A percentile compares a stretch with the other conserved stretches of the same genome.
Conservation (phyloP, 2,329 filamentous ascomycete species). For the Periconia sp. region DNA sequence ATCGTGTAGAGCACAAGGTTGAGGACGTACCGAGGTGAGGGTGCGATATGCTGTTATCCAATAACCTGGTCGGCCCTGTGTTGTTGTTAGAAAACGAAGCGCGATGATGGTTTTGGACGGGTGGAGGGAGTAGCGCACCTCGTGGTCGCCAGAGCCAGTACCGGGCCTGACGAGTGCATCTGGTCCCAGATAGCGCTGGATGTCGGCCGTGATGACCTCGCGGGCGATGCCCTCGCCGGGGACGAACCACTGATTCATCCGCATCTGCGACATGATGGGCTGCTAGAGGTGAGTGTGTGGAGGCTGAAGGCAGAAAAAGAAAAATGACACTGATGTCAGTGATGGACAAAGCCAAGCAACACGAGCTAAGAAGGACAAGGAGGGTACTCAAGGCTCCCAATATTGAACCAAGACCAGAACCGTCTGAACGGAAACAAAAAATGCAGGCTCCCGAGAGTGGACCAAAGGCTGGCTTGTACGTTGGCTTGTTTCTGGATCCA, state of each 20-base stretch:
- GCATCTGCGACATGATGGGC: conserved; percentile 30
- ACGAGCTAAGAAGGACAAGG: conserved; percentile 32
- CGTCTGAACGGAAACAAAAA: conserved; percentile 26
- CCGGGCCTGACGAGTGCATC: conserved; percentile 55
- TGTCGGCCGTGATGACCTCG: conserved; percentile 56
- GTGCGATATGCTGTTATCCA: conserved; percentile 56
- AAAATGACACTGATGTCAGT: conserved; percentile 43
- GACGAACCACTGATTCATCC: conserved; percentile 52
- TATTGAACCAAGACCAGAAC: conserved; percentile 20
- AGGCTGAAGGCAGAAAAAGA: conserved; percentile 24
- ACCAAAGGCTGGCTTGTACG: conserved; percentile 19
- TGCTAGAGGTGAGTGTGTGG: conserved; percentile 14
- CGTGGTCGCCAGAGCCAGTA: conserved; percentile 47
- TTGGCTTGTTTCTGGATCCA: conserved; percentile 28
- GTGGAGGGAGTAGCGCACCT: conserved; percentile 39
- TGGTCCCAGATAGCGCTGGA: conserved; percentile 54
- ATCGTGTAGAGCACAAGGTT: background rate
- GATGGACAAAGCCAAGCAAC: conserved; percentile 36
- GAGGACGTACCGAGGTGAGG: conserved; percentile 49
- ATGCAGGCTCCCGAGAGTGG: conserved; percentile 25
- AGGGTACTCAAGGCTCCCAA: conserved; percentile 35
- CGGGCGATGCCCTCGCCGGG: conserved; percentile 53
- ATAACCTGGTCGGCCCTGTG: conserved; percentile 49
- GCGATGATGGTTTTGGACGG: background rate
- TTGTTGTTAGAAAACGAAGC: conserved; percentile 17